Percentiles rank a stretch among this genome's conserved stretches.
These are phyloP conservation scores for Phialophora macrospora DNA, from an alignment of 2,329 filamentous ascomycete genomes.

Conservation along the genomic window DNA sequence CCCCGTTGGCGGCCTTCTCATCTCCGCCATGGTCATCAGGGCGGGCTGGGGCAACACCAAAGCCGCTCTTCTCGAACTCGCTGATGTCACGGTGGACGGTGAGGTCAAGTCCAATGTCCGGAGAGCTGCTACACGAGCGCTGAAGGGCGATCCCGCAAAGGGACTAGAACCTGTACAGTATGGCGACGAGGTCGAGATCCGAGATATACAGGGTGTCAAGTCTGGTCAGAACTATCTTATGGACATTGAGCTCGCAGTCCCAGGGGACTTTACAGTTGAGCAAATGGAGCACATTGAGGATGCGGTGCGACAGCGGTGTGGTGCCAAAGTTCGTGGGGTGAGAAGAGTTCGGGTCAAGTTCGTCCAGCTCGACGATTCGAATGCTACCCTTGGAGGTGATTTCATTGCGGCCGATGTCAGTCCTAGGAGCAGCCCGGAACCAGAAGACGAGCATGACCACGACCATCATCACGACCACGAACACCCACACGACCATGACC, in stretches of 20 bases:
- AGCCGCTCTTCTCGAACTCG: constrained; percentile 81
- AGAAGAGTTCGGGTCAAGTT: constrained; percentile 84
- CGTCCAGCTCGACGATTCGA: constrained; percentile 67
- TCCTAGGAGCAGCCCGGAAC: constrained; percentile 63
- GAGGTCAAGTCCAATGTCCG: constrained; percentile 77
- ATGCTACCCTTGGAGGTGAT: constrained; percentile 72
- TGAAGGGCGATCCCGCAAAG: constrained; percentile 51
- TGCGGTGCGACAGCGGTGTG: constrained; percentile 72
- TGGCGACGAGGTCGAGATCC: constrained; percentile 68
- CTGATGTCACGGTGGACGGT: constrained; percentile 85
- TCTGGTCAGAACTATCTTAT: constrained; percentile 95
- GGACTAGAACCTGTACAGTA: constrained; percentile 50
- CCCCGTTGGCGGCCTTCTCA: constrained; percentile 87
- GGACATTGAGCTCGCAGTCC: constrained; percentile 84
- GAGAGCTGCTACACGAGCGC: constrained; percentile 65
- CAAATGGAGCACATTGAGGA: constrained; percentile 73
- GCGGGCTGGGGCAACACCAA: constrained; percentile 87
- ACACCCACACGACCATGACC: constrained; percentile 34
- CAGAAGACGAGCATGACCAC: constrained; percentile 59
- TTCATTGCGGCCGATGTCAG: constrained; percentile 71
- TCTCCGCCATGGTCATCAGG: constrained; percentile 90
- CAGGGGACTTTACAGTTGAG: constrained; percentile 74
- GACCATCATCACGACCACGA: constrained; percentile 43
- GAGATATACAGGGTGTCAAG: constrained; percentile 86
- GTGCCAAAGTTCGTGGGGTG: constrained; percentile 78